These are phyloP conservation scores for Sonneratia alba DNA, from an alignment of 345 rosid species.

Conservation along the genomic window DNA sequence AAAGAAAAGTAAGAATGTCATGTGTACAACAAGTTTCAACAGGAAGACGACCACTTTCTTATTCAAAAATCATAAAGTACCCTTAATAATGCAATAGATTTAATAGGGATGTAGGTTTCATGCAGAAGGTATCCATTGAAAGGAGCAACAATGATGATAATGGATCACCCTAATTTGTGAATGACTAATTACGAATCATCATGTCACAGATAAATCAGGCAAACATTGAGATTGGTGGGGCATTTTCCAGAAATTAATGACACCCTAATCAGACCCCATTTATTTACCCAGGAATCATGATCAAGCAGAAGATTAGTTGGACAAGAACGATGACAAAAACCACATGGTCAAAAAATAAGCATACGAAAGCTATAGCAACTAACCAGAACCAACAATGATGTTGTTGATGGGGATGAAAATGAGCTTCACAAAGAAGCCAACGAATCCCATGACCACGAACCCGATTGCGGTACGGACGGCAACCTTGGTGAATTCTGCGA, in stretches of 20 bases:
- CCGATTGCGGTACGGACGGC: slow-evolving; percentile 85
- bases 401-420: slow-evolving; percentile 85
- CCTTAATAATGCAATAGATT: background rate
- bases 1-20: background rate
- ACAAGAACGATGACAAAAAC: background rate
- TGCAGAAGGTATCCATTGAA: background rate
- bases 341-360: background rate
- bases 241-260: background rate
- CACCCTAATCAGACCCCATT: background rate
- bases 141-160: background rate
- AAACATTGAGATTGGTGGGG: background rate
- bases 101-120: background rate
- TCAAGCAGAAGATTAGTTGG: background rate
- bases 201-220: background rate
- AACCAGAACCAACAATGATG: slow-evolving; percentile 66
- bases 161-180: background rate
- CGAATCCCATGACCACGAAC: slow-evolving; percentile 83
- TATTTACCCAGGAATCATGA: background rate
- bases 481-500: slow-evolving; percentile 56
- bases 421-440: slow-evolving; percentile 73
- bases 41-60: background rate
- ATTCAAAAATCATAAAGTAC: background rate
- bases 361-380: slow-evolving; percentile 15
- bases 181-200: background rate
- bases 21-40: background rate